Evolutionary conservation across 495 filamentous ascomycete species (phyloP).

Genomic region (Trypethelium eluteriae): DNA sequence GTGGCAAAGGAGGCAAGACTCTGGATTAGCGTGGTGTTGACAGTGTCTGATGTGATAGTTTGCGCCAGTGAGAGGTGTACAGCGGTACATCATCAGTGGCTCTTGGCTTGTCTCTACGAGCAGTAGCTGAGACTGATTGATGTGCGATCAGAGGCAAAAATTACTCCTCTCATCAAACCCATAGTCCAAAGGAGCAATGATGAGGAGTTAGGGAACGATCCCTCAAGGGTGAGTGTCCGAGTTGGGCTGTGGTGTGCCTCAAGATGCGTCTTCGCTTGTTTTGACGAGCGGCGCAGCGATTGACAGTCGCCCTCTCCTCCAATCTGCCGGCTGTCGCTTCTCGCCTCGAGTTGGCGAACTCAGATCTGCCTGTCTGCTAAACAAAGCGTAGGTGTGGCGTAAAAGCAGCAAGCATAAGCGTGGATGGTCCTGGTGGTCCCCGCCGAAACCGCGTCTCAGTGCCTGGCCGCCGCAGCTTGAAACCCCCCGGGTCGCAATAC

Average conservation of each 20-base stretch:
- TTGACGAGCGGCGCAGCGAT: conserved; percentile 4
- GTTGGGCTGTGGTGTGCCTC: not conserved
- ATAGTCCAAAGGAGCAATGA: not conserved
- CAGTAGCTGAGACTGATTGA: not conserved
- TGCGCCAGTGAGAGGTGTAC: not conserved
- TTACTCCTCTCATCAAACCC: not conserved
- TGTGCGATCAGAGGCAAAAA: not conserved
- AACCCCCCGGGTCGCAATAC: conserved; percentile 6
- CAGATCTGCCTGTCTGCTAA: not conserved
- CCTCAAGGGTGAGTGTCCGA: not conserved
- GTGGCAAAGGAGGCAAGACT: not conserved
- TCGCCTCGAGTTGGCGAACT: not conserved
- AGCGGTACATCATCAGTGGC: not conserved
- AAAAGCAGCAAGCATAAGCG: not conserved
- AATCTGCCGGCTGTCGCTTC: conserved; percentile 7
- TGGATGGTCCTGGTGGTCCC: not conserved
- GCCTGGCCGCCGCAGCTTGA: conserved; percentile 4
- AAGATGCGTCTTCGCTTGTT: conserved; percentile 7
- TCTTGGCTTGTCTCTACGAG: not conserved
- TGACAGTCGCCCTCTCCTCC: not conserved
- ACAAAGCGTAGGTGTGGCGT: not conserved
- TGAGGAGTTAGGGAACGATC: not conserved
- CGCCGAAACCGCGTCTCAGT: conserved; percentile 11
- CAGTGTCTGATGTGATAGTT: not conserved
- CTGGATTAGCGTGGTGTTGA: not conserved